Conservation (phyloP, 345 rosid genomes). For the Lepidium sativum region DNA sequence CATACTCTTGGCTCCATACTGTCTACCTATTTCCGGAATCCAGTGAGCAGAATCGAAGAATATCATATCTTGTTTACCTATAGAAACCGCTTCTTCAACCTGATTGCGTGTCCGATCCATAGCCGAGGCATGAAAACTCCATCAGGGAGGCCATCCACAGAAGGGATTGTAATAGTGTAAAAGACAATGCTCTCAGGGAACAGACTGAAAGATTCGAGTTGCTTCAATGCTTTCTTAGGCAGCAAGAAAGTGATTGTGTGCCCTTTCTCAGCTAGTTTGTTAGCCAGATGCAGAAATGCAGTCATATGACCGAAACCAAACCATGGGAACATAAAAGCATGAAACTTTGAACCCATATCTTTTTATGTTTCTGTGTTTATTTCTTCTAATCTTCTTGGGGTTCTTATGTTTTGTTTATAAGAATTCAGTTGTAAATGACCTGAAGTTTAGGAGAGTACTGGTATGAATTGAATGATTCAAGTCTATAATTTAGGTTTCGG, state of each 20-base stretch:
- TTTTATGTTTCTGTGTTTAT: not conserved
- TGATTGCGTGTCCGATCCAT: constrained; percentile 51
- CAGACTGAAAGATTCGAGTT: constrained; percentile 29
- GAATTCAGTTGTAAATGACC: not conserved
- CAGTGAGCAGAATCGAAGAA: constrained; percentile 50
- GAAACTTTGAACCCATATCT: constrained; percentile 15
- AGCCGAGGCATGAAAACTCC: constrained; percentile 44
- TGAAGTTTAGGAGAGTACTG: constrained; percentile 1
- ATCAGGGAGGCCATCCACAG: constrained; percentile 48
- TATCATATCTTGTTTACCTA: constrained; percentile 33
- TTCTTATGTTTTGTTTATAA: not conserved
- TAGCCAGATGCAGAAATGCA: constrained; percentile 40
- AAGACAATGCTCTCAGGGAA: constrained; percentile 37
- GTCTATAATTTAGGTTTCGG: not conserved
- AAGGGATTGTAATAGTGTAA: constrained; percentile 32
- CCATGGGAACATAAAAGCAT: constrained; percentile 44
- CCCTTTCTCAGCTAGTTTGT: constrained; percentile 44
- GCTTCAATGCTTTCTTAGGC: constrained; percentile 28
- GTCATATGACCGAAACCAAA: constrained; percentile 44
- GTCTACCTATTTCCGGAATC: constrained; percentile 42
- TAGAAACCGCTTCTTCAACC: constrained; percentile 24
- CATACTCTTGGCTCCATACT: constrained; percentile 46
- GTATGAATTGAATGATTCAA: constrained; percentile 10
- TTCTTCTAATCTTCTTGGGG: not conserved
- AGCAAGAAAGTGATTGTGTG: constrained; percentile 30